Evolutionary conservation across 2,329 filamentous ascomycete species (phyloP).

Genomic region (Curvularia eragrostidis): DNA sequence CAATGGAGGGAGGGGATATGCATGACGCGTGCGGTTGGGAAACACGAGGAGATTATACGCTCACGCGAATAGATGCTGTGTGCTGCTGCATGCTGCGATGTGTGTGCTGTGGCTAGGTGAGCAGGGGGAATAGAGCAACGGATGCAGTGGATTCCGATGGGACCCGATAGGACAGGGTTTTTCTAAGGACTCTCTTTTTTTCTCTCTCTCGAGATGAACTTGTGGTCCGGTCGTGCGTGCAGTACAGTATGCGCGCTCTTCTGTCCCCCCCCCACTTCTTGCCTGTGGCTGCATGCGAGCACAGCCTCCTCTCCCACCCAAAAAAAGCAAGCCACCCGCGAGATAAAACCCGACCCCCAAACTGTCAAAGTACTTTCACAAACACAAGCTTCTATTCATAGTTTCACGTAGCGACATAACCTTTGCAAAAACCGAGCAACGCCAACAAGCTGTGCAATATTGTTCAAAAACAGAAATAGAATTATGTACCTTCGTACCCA

Average conservation of each 20-base stretch:
- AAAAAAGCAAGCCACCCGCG: background rate
- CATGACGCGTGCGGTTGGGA: background rate
- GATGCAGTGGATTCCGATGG: background rate
- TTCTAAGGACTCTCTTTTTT: too few species aligned
- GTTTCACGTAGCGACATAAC: too few species aligned
- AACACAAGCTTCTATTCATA: background rate
- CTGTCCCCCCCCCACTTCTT: too few species aligned
- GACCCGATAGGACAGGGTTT: too few species aligned
- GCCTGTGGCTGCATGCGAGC: conserved; percentile 9
- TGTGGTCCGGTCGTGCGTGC: conserved; percentile 12
- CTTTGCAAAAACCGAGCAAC: too few species aligned
- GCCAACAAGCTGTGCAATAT: conserved; percentile 12
- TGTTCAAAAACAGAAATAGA: conserved; percentile 11
- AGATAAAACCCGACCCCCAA: background rate
- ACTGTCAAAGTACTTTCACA: background rate
- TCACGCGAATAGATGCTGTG: background rate
- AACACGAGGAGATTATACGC: background rate
- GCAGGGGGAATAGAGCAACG: too few species aligned
- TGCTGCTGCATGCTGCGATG: background rate
- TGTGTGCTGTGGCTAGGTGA: too few species aligned
- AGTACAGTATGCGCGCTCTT: too few species aligned
- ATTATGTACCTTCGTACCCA: conserved; percentile 13
- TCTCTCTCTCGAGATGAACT: background rate
- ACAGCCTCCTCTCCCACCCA: conserved; percentile 3
- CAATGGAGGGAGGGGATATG: too few species aligned